Conservation (phyloP, 768 basidiomycete genomes). For the Boletus reticulatus region DNA sequence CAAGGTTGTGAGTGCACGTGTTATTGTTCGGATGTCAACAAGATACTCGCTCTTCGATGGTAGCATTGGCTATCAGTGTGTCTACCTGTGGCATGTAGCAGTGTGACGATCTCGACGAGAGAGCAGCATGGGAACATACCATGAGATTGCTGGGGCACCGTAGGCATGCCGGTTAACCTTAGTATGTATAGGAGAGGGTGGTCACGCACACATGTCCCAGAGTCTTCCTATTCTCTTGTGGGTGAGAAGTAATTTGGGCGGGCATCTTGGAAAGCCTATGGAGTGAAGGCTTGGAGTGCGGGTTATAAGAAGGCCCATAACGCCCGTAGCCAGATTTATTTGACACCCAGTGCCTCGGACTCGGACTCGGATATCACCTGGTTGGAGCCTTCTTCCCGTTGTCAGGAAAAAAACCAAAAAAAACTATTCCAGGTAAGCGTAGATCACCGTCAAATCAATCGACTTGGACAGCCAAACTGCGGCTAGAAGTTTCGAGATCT, state of each 20-base stretch:
- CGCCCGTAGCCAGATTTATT: constrained; percentile 24
- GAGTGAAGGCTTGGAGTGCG: constrained; percentile 12
- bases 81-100: constrained; percentile 41
- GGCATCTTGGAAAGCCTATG: constrained; percentile 43
- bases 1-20: constrained; percentile 13
- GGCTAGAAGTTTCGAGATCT: constrained; percentile 2
- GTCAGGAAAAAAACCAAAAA: constrained; percentile 11
- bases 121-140: constrained; percentile 16
- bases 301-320: constrained; percentile 19
- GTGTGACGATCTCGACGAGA: neutral
- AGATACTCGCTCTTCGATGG: constrained; percentile 62
- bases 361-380: constrained; percentile 29
- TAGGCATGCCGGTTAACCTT: constrained; percentile 1
- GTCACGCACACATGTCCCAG: constrained; percentile 71
- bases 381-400: constrained; percentile 11
- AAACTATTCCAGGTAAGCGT: constrained; percentile 25
- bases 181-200: neutral
- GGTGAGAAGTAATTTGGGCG: constrained; percentile 41
- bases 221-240: constrained; percentile 45
- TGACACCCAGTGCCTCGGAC: constrained; percentile 24
- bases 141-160: constrained; percentile 30
- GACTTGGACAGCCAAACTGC: constrained; percentile 16
- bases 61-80: constrained; percentile 75
- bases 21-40: constrained; percentile 4
- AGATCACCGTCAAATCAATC: constrained; percentile 27